These are phyloP conservation scores for Anthracocystis setariae DNA, from an alignment of 1,284 basidiomycete genomes.

Conservation along the genomic window DNA sequence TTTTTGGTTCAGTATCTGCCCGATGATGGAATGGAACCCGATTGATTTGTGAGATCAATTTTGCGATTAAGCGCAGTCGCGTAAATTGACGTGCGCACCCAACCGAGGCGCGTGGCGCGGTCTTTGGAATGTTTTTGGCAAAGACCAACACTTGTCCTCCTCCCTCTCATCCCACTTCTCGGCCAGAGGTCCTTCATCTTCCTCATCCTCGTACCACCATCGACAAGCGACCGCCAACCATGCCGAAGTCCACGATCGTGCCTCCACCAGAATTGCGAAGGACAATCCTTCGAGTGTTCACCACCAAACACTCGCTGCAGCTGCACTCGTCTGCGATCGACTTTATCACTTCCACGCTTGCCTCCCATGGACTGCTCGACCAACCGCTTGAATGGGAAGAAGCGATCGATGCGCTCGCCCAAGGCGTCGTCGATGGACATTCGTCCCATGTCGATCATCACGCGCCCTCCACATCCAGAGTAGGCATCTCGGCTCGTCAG, in stretches of 20 bases:
- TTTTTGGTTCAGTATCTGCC: neutral
- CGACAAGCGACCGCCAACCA: neutral
- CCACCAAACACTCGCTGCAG: conserved; percentile 62
- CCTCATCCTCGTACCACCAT: neutral
- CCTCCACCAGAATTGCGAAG: conserved; percentile 59
- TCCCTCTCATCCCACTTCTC: too few species aligned
- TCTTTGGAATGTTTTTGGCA: too few species aligned
- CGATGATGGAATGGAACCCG: too few species aligned
- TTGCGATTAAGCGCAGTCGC: too few species aligned
- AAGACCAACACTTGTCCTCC: too few species aligned
- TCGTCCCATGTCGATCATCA: conserved; percentile 16
- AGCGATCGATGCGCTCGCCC: conserved; percentile 64
- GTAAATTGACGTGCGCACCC: too few species aligned
- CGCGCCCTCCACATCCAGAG: neutral
- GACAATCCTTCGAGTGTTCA: conserved; percentile 59
- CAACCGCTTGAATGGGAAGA: conserved; percentile 58
- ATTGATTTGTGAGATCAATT: too few species aligned
- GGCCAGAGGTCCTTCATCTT: too few species aligned
- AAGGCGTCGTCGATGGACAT: conserved; percentile 57
- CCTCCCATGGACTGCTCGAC: conserved; percentile 56
- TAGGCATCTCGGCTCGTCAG: too few species aligned
- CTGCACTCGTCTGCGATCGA: conserved; percentile 63
- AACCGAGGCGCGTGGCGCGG: too few species aligned
- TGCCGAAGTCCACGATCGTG: neutral
- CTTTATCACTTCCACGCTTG: conserved; percentile 60